These are phyloP conservation scores for Saccharomycopsis microspora DNA, from an alignment of 805 yeast species.

Conservation along the genomic window DNA sequence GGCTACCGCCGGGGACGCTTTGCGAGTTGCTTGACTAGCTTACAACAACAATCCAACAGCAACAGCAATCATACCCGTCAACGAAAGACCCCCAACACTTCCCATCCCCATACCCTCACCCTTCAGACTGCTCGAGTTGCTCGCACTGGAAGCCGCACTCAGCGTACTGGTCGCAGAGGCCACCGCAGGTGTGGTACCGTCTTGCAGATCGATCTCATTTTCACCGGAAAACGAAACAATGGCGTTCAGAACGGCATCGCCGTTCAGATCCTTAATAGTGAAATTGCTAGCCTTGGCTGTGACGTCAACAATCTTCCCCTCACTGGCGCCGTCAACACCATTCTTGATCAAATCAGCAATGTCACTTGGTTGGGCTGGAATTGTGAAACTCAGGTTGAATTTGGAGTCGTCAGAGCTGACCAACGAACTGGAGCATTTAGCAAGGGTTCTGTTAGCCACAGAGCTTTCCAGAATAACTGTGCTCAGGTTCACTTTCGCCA, in stretches of 20 bases:
- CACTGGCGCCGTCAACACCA: slow-evolving; percentile 35
- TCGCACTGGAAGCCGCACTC: slow-evolving; percentile 13
- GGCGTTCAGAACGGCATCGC: slow-evolving; percentile 24
- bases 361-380: slow-evolving; percentile 38
- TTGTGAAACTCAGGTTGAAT: slow-evolving; percentile 34
- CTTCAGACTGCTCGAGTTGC: slow-evolving; percentile 17
- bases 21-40: background rate
- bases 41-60: background rate
- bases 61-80: background rate
- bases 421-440: slow-evolving; percentile 29
- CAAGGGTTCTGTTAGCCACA: slow-evolving; percentile 22
- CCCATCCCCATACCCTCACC: slow-evolving; percentile 21
- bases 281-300: slow-evolving; percentile 29
- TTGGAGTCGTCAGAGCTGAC: slow-evolving; percentile 27
- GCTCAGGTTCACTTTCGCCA: slow-evolving; percentile 23
- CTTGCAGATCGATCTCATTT: slow-evolving; percentile 25
- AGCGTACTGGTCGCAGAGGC: slow-evolving; percentile 15
- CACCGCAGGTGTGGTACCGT: slow-evolving; percentile 17
- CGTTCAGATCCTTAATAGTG: slow-evolving; percentile 27
- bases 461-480: slow-evolving; percentile 29
- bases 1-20: too few relatives aligned
- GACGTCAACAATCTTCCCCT: slow-evolving; percentile 33
- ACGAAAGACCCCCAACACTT: background rate
- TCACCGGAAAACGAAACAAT: slow-evolving; percentile 27
- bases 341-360: slow-evolving; percentile 31